phyloP scores from a whole-genome alignment of 169 alveolate species.

The Plasmodium gonderi region DNA sequence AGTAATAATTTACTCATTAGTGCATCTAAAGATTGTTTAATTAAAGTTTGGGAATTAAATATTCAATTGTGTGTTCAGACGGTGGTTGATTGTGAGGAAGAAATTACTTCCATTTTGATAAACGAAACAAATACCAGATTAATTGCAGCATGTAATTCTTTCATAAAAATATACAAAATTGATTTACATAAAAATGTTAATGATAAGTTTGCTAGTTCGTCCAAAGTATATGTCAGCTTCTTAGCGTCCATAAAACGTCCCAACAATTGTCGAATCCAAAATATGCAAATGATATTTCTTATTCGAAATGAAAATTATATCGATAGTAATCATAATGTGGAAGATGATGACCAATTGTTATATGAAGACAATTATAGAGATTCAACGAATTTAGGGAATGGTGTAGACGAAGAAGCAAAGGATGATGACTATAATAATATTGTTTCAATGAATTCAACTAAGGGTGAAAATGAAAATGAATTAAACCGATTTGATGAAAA shows the following conservation, averaged over 20 bases:
- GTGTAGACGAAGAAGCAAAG: neutral
- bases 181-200: constrained; percentile 14
- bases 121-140: constrained; percentile 53
- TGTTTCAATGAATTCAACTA: too few relatives aligned
- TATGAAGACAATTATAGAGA: neutral
- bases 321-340: neutral
- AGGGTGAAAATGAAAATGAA: neutral
- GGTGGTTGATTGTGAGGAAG: constrained; percentile 85
- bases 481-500: neutral
- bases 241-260: constrained; percentile 33
- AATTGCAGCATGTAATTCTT: constrained; percentile 43
- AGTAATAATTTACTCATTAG: constrained; percentile 77
- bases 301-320: neutral
- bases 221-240: constrained; percentile 38
- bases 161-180: constrained; percentile 52
- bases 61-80: constrained; percentile 90
- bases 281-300: constrained; percentile 39
- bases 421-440: neutral
- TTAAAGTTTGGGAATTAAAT: constrained; percentile 89
- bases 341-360: neutral
- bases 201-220: constrained; percentile 42
- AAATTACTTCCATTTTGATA: constrained; percentile 80
- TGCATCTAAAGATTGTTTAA: constrained; percentile 88
- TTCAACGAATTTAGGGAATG: neutral
- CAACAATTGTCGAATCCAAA: constrained; percentile 5